Evolutionary conservation across 306 rosid genomes (phyloP), one percentile per base, ranked within the genome.

Genomic region (Hylodesmum podocarpum): DNA sequence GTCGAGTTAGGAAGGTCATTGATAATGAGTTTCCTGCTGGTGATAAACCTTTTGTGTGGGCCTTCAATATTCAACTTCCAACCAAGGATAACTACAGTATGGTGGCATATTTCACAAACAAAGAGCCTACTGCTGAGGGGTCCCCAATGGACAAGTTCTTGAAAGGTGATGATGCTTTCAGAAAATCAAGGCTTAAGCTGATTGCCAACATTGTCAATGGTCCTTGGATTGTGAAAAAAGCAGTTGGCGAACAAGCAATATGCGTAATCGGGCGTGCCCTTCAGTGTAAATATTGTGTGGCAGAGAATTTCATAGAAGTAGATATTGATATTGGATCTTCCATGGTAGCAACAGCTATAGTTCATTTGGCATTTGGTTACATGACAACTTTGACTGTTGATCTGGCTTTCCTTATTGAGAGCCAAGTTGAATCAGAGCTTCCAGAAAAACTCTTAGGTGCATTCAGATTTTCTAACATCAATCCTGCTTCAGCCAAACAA

Each of bases 161-260:
- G 78, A 91, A 90, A 84, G 89, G 97, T 0, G 90, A 87, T 34
- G 91, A 94, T 74, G 81, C 76, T 28, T 90, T 75, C 77, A 83
- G 87, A 88, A 91, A 86, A 80, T 90, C 94, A 0, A 91, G 94
- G 88, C 97, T 94, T 62, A 94, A 94, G 84, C 34, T 94, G 94
- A 94, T 94, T 72, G 94, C 96, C 36, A 89, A 91, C 77, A 78
- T 91, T 75, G 89, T 88, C 40, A 81, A 82, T 49, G 66, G 66
- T 15, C 66, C 66, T 58, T 58, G 66, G 40, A 58, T 58, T 58
- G 40, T 58, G 66, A 58, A 8, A 58, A 58, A 28, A 58, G 65
- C 65, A 6, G 65, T 58, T 28, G 65, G 65, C 1, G 39, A 58
- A 21, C 65, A 58, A 58, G 39, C 65, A 94, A 47, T 94, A 97